Evolutionary conservation across 2,329 filamentous ascomycete genomes (phyloP), one percentile per base, ranked within the genome.

Genomic region (Penicillium crustosum): DNA sequence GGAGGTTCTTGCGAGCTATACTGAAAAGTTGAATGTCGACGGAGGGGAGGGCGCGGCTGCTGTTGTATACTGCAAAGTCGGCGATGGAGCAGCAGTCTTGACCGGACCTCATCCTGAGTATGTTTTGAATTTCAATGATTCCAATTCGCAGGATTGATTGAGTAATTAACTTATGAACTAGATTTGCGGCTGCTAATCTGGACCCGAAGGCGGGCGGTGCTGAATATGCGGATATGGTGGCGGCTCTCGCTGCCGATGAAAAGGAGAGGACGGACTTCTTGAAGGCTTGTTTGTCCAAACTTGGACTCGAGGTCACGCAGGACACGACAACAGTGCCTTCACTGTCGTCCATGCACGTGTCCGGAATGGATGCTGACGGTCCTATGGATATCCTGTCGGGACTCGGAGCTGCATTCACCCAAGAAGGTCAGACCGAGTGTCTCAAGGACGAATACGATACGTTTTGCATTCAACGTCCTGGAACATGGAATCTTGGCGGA

Each of bases 31-130:
- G 13, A 85, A 89, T 65, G 89, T 97, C 3, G 88, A 95, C 53
- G 82, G 88, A 0, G 91, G 91, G 0, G 79, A 84, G 42, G 86
- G 85, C 1, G 83, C 86, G 33, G 92, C 93, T 1, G 93, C 94
- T 0, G 82, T 95, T 4, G 85, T 99, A 0, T 91, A 91, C 69
- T 90, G 92, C 68, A 89, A 87, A 61, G 83, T 96, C 44, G 93
- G 92, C 0, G 84, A 91, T 44, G 94, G 94, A 2, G 85, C 84
- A 39, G 91, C 86, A 1, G 76, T 97, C 6, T 76, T 99, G 19
- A 95, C 90, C 0, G 92, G 93, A 0, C 90, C 92, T 39, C 94
- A 99, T 80, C 93, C 93, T 51, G 94, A 99, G 90, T 95, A 79
- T 72, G 84, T 77, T 41, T 55, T 49, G 15, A 5, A 7, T 60